Base-by-base conservation (phyloP, 108 stramenopile genomes). In the Fragilariopsis cylindrus region DNA sequence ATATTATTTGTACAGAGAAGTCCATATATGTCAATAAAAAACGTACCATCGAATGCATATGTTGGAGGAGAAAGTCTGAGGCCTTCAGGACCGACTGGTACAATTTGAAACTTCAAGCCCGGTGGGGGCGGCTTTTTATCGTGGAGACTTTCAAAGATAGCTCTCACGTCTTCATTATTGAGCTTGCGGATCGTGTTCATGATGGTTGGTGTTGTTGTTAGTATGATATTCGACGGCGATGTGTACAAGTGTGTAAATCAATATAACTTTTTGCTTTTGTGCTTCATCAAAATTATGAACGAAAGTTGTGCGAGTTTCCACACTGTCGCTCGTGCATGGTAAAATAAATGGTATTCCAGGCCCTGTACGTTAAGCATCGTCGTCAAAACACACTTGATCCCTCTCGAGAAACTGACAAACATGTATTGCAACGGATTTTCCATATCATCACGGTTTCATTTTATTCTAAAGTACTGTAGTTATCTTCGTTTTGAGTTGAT, bases 61-160 rank as follows among this genome's bases (percentile, higher is more conserved):
- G 88, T 69, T 13, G 92, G 92, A 8, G 92, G 92, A 19, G 89
- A 90, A 46, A 90, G 80, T 60, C 87, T 88, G 49, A 78, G 60
- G 19, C 85, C 87, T 63, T 82, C 58, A 0, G 81, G 52, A 9
- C 85, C 86, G 3, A 86, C 81, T 39, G 72, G 76, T 44, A 93
- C 85, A 65, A 93, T 88, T 53, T 83, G 73, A 70, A 93, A 93
- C 3, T 69, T 52, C 54, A 93, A 82, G 50, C 78, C 76, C 41
- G 73, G 55, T 19, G 92, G 85, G 8, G 89, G 86, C 40, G 48
- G 69, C 15, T 70, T 65, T 42, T 77, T 81, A 40, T 85, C 65
- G 60, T 81, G 71, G 9, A 93, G 53, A 60, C 88, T 84, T 19
- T 85, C 78, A 57, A 93, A 90, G 69, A 93, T 87, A 7, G 83